Evolutionary conservation across 73 alveolate genomes (phyloP), one percentile per base, ranked within the genome.

Genomic region (Paramecium sexaurelia): DNA sequence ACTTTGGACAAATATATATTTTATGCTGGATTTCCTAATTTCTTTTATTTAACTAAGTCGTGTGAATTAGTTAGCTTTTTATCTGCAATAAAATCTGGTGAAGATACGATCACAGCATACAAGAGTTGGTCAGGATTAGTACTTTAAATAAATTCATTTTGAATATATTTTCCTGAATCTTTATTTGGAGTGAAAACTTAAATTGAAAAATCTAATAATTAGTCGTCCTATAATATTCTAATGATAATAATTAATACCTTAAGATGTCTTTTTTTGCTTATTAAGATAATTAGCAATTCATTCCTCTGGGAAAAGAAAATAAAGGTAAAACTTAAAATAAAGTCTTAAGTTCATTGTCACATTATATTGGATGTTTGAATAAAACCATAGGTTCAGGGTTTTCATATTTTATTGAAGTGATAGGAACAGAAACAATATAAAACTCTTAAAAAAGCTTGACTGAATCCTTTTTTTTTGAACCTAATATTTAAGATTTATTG

Each of bases 161-260:
- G 6, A 22, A 78, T 78, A 29, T 41, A 29, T 10, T 19, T 40
- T 10, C 90, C 90, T 9, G 75, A 29, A 39, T 32, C 90, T 41
- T 45, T 78, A 15, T 26, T 41, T 22, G 90, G 90, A 19, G 90
- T 78, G 32, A 78, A 78, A 19, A 78, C 75, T 78, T 43, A 78
- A 41, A 78, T 39, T 40, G 68, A 37, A 39, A 78, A 29, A 39
- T 78, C 90, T 17, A 15, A 15, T 33, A 71, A 71, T 35, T 22
- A 27, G 3, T 37, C 55, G 11, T 35, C 56, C 56, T 71, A 36
- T 15, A 71, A 71, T 15, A 37, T 61, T 71, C 56, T 71, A 35
- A 71, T 71, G 24, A 19, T 20, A 7, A 71, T 27, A 1, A 7
- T 8, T 20, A 11, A 71, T 71, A 71, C 86, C 33, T 71, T 71